Conservation (phyloP, 148 eudicot genomes). For the Cornus florida region DNA sequence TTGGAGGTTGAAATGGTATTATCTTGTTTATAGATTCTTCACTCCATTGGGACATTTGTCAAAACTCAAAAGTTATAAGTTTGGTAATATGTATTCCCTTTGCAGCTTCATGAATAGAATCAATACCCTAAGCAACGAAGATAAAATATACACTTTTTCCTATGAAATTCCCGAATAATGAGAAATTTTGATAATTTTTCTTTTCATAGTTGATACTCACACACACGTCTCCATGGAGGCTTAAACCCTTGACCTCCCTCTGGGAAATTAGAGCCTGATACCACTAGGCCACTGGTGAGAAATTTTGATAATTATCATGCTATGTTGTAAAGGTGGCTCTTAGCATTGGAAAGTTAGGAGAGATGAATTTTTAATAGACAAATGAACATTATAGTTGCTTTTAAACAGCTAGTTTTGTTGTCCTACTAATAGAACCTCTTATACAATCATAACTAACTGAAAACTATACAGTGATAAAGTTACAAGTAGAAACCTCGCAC, state of each 20-base stretch:
- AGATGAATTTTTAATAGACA: neutral
- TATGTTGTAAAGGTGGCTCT: too few relatives aligned
- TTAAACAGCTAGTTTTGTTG: neutral
- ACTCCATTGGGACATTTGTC: neutral
- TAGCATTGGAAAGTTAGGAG: neutral
- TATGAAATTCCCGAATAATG: too few relatives aligned
- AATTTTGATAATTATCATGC: too few relatives aligned
- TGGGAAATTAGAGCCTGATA: too few relatives aligned
- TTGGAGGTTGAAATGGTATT: too few relatives aligned
- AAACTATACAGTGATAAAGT: neutral
- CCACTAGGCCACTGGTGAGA: too few relatives aligned
- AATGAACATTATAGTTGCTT: neutral
- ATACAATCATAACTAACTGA: neutral
- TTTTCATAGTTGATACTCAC: too few relatives aligned
- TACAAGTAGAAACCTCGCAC: constrained; percentile 14
- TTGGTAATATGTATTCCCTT: neutral
- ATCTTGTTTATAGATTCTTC: neutral
- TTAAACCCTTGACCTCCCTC: too few relatives aligned
- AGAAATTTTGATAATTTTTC: too few relatives aligned
- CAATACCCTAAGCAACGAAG: too few relatives aligned
- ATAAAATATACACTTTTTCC: too few relatives aligned
- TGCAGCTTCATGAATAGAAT: neutral
- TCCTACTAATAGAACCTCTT: neutral
- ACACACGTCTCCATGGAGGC: too few relatives aligned
- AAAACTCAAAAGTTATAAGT: neutral